These are phyloP conservation scores for Hammondia hammondi DNA, from an alignment of 169 alveolate genomes.

Conservation along the genomic window DNA sequence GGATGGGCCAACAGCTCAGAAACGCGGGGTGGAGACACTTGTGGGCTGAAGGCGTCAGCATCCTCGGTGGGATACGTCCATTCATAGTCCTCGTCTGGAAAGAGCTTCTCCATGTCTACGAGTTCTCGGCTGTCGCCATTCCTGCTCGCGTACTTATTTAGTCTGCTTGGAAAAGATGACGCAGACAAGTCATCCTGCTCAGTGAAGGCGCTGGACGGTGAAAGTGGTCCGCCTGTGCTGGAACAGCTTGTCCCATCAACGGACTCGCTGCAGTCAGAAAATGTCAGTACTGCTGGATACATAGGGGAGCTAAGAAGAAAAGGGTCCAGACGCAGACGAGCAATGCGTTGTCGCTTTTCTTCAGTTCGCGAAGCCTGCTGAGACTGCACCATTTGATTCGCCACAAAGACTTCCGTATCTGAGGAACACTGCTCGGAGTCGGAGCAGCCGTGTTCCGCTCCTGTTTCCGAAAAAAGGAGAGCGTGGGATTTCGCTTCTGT, in stretches of 20 bases:
- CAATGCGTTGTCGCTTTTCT: not conserved
- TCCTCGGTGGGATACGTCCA: too few species aligned
- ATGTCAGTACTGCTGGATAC: not conserved
- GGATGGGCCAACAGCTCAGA: too few species aligned
- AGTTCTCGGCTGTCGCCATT: not conserved
- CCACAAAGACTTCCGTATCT: not conserved
- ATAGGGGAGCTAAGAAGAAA: not conserved
- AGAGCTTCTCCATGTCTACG: not conserved
- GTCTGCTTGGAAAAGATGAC: not conserved
- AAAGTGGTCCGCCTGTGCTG: not conserved
- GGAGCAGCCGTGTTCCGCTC: not conserved
- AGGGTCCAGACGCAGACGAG: not conserved
- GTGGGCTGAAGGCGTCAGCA: too few species aligned
- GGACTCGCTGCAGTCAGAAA: not conserved
- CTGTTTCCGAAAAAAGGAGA: not conserved
- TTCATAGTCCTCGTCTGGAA: not conserved
- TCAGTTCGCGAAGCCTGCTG: not conserved
- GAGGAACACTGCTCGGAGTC: not conserved
- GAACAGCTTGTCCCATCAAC: not conserved
- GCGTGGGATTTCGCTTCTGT: not conserved
- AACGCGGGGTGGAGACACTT: too few species aligned
- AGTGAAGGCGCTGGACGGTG: not conserved
- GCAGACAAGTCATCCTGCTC: not conserved
- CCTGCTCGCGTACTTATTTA: not conserved
- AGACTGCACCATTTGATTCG: not conserved